phyloP scores from a whole-genome alignment of 805 yeast species.

The Ogataea kodamae region DNA sequence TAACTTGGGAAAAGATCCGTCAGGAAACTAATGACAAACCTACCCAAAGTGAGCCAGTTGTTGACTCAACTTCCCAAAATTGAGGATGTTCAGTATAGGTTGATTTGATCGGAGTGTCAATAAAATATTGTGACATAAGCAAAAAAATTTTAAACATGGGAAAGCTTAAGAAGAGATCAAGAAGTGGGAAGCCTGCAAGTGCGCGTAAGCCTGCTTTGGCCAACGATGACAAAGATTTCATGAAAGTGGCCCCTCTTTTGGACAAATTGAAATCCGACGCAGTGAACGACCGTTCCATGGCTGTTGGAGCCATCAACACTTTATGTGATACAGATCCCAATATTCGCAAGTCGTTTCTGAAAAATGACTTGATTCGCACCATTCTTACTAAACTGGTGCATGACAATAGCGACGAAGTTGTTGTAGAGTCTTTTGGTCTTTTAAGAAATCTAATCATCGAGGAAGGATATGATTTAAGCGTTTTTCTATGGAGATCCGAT shows the following conservation, averaged over 20 bases:
- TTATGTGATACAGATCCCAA: constrained; percentile 61
- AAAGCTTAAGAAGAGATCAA: constrained; percentile 66
- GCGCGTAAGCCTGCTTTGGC: constrained; percentile 5
- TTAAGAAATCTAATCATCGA: constrained; percentile 77
- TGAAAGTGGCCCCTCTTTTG: constrained; percentile 65
- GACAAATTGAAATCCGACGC: constrained; percentile 57
- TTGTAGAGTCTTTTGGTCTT: constrained; percentile 77
- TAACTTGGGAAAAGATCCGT: constrained; percentile 55
- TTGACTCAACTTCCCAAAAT: too few relatives aligned
- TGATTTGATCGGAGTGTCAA: neutral
- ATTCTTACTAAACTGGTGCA: constrained; percentile 61
- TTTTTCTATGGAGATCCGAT: constrained; percentile 71
- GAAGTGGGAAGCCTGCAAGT: constrained; percentile 35
- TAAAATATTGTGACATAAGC: constrained; percentile 6
- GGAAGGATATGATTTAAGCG: constrained; percentile 82
- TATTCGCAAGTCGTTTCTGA: constrained; percentile 60
- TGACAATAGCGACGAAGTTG: constrained; percentile 70
- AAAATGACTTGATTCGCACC: constrained; percentile 65
- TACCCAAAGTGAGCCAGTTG: too few relatives aligned
- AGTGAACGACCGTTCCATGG: constrained; percentile 74
- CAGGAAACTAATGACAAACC: too few relatives aligned
- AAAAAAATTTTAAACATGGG: constrained; percentile 48
- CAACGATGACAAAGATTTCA: constrained; percentile 22
- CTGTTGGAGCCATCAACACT: constrained; percentile 67
- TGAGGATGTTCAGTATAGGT: neutral